Percentiles rank a stretch among this genome's conserved stretches.
These are phyloP conservation scores for Camelina sativa DNA, from an alignment of 345 rosid genomes.

Conservation along the genomic window DNA sequence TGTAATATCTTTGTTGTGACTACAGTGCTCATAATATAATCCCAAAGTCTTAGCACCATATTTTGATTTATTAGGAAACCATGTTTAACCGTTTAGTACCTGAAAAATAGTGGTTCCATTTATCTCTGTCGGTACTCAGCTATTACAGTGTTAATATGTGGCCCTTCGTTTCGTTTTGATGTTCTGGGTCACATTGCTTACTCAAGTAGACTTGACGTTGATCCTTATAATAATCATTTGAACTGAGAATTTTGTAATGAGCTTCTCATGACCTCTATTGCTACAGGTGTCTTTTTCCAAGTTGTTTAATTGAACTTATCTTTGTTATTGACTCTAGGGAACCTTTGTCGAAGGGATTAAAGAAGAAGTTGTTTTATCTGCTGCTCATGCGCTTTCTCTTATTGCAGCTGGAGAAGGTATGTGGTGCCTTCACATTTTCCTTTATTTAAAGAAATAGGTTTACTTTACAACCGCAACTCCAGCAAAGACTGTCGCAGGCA, in stretches of 20 bases:
- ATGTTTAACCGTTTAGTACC: neutral
- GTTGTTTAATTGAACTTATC: neutral
- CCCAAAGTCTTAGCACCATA: slow-evolving; percentile 3
- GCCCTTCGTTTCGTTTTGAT: slow-evolving; percentile 10
- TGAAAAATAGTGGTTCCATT: slow-evolving; percentile 13
- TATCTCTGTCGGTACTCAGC: neutral
- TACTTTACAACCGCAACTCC: slow-evolving; percentile 23
- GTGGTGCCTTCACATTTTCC: slow-evolving; percentile 37
- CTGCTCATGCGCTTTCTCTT: slow-evolving; percentile 98
- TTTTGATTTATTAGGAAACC: slow-evolving; percentile 10
- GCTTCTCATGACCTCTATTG: slow-evolving; percentile 18
- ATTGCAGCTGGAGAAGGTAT: slow-evolving; percentile 99
- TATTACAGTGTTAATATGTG: neutral
- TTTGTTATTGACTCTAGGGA: slow-evolving; percentile 61
- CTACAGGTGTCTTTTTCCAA: slow-evolving; percentile 17
- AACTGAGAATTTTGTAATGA: slow-evolving; percentile 10
- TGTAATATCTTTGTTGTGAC: slow-evolving; percentile 4
- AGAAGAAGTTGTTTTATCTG: slow-evolving; percentile 98
- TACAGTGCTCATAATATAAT: slow-evolving; percentile 1
- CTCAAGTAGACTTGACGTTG: slow-evolving; percentile 23
- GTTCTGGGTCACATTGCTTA: slow-evolving; percentile 5
- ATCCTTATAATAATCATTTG: slow-evolving; percentile 16
- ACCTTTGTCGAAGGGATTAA: slow-evolving; percentile 97
- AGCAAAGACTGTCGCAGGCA: slow-evolving; percentile 9
- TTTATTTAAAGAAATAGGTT: slow-evolving; percentile 28